Percentiles rank a stretch among this genome's conserved stretches.
Conservation (phyloP, 1,139 yeast species). For the Blastobotrys illinoisensis region DNA sequence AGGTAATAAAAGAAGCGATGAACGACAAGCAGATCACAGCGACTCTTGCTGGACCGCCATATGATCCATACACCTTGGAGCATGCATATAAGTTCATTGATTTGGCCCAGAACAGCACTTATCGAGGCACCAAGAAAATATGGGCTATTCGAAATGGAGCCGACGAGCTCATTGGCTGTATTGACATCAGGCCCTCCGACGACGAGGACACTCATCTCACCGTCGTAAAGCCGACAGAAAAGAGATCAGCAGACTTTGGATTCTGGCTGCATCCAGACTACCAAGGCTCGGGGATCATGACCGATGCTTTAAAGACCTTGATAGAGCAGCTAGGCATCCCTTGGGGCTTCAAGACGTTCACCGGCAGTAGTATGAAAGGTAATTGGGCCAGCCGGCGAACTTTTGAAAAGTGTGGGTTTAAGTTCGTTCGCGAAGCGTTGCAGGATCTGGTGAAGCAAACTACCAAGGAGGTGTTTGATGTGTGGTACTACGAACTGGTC, state of each 20-base stretch:
- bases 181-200: conserved; percentile 14
- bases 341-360: conserved; percentile 13
- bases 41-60: conserved; percentile 17
- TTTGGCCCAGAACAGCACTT: neutral
- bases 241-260: conserved; percentile 15
- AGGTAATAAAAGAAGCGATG: conserved; percentile 12
- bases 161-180: conserved; percentile 13
- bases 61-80: conserved; percentile 12
- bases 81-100: conserved; percentile 15
- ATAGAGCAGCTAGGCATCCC: conserved; percentile 17
- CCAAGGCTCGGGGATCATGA: conserved; percentile 19
- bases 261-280: conserved; percentile 21
- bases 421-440: neutral
- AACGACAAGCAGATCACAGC: conserved; percentile 15
- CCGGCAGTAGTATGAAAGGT: conserved; percentile 18
- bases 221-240: conserved; percentile 8
- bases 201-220: conserved; percentile 4
- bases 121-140: conserved; percentile 1
- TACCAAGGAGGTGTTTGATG: conserved; percentile 1
- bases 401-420: conserved; percentile 18
- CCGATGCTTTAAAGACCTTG: conserved; percentile 14
- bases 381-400: conserved; percentile 19
- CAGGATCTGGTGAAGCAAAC: neutral
- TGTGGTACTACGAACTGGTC: conserved; percentile 4
- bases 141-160: conserved; percentile 18